Base-by-base conservation (phyloP, 495 filamentous ascomycete species). In the Hypoxylon cercidicola region DNA sequence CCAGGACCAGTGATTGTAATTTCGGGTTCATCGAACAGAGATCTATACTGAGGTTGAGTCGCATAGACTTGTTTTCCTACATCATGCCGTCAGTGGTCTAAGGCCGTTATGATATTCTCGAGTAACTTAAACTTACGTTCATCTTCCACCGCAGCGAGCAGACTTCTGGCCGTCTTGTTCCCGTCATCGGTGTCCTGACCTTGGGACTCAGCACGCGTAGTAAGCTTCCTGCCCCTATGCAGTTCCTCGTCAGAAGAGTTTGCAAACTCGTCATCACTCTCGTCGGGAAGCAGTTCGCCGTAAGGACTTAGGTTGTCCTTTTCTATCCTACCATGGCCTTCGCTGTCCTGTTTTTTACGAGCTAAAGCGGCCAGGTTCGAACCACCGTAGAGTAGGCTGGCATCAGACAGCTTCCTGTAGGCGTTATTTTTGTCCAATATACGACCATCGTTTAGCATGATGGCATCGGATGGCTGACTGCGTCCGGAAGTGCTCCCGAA, bases 141-240 rank as follows among this genome's bases (percentile, higher is more conserved):
- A 77, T 93, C 89, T 73, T 93, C 89, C 9, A 88, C 86, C 11
- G 88, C 89, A 46, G 87, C 88, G 18, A 91, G 71, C 37, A 90
- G 71, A 68, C 84, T 89, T 66, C 80, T 78, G 1, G 80, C 77
- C 49, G 75, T 75, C 65, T 75, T 75, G 25, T 72, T 75, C 12
- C 62, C 71, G 21, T 60, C 69, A 25, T 49, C 64, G 45, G 58
- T 68, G 59, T 65, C 44, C 62, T 55, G 28, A 64, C 67, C 67
- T 69, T 64, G 62, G 73, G 70, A 68, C 65, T 77, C 71, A 40
- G 74, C 74, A 19, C 59, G 65, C 34, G 61, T 81, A 62, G 55
- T 77, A 37, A 76, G 73, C 65, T 82, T 85, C 54, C 80, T 75
- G 19, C 85, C 85, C 10, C 79, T 68, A 30, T 81, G 75, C 15